phyloP scores from a whole-genome alignment of 768 basidiomycete genomes.

The Peribolospora kevripleyi region DNA sequence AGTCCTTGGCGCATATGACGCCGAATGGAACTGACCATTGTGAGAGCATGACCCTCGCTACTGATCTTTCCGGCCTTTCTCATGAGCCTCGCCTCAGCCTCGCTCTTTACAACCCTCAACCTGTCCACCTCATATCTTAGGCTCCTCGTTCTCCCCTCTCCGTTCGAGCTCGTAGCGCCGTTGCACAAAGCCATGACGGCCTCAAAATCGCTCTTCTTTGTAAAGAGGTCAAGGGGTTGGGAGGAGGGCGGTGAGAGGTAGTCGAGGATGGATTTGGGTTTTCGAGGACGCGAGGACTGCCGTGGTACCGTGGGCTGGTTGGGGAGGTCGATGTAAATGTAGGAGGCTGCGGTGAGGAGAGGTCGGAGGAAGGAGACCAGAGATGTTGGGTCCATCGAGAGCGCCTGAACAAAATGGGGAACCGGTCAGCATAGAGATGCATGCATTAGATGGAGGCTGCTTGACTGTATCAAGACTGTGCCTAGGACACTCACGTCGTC shows the following conservation, averaged over 20 bases:
- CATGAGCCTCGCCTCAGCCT: conserved; percentile 55
- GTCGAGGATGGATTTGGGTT: conserved; percentile 23
- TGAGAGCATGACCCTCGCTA: conserved; percentile 41
- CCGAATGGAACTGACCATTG: background rate
- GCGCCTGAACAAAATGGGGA: conserved; percentile 21
- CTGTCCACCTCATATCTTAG: conserved; percentile 46
- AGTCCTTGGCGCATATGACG: background rate
- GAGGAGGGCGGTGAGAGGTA: conserved; percentile 22
- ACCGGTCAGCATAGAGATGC: conserved; percentile 17
- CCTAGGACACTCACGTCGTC: conserved; percentile 31
- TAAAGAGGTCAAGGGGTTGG: conserved; percentile 20
- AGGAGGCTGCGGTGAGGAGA: conserved; percentile 7
- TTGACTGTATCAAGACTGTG: background rate
- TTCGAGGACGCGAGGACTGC: conserved; percentile 12
- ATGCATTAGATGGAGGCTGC: conserved; percentile 19
- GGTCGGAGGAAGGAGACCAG: conserved; percentile 23
- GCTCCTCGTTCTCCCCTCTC: conserved; percentile 26
- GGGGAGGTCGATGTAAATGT: conserved; percentile 26
- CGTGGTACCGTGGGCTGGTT: conserved; percentile 13
- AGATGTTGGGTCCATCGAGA: conserved; percentile 27
- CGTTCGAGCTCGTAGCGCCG: conserved; percentile 17
- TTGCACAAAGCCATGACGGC: conserved; percentile 25
- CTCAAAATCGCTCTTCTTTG: conserved; percentile 27
- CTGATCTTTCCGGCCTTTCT: conserved; percentile 67
- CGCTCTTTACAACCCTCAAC: conserved; percentile 55